A percentile compares a stretch with the other conserved stretches of the same genome.
Evolutionary conservation across 2,329 filamentous ascomycete species (phyloP).

Genomic region (Claviceps quebecensis): DNA sequence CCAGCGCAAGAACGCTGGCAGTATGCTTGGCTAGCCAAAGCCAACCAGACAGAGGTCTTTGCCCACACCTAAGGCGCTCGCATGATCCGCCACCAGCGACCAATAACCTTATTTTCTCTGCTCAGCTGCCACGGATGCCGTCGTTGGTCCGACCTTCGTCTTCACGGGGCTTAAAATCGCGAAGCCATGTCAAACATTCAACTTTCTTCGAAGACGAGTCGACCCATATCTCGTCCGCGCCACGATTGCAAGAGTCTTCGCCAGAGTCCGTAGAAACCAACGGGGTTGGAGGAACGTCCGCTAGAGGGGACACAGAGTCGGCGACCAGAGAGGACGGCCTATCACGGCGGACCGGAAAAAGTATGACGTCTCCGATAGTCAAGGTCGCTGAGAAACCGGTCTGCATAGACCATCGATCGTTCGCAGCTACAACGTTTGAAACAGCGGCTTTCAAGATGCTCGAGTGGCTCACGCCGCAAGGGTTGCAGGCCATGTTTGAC

Average conservation of each 20-base stretch:
- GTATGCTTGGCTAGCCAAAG: slow-evolving; percentile 70
- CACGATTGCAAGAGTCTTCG: not conserved
- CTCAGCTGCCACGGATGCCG: slow-evolving; percentile 10
- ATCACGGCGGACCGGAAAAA: not conserved
- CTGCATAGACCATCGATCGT: slow-evolving; percentile 44
- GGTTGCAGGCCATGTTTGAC: slow-evolving; percentile 34
- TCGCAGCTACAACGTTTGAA: slow-evolving; percentile 49
- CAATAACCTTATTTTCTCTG: slow-evolving; percentile 32
- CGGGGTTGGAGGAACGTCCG: not conserved
- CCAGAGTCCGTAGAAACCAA: slow-evolving; percentile 2
- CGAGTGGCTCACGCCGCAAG: slow-evolving; percentile 52
- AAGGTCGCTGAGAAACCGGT: slow-evolving; percentile 30
- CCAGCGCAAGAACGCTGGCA: slow-evolving; percentile 70
- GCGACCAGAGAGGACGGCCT: not conserved
- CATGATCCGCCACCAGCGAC: slow-evolving; percentile 30
- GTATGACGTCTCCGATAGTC: slow-evolving; percentile 14
- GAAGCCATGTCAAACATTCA: not conserved
- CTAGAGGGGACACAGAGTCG: not conserved
- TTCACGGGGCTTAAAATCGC: not conserved
- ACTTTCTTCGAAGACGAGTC: not conserved
- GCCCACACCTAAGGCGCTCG: slow-evolving; percentile 33
- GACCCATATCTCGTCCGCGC: not conserved
- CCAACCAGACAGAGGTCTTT: slow-evolving; percentile 58
- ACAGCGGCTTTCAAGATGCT: slow-evolving; percentile 56
- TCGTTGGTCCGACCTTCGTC: not conserved